These are phyloP conservation scores for Umbellularia californica DNA, from an alignment of 164 flowering plant genomes.

Conservation along the genomic window DNA sequence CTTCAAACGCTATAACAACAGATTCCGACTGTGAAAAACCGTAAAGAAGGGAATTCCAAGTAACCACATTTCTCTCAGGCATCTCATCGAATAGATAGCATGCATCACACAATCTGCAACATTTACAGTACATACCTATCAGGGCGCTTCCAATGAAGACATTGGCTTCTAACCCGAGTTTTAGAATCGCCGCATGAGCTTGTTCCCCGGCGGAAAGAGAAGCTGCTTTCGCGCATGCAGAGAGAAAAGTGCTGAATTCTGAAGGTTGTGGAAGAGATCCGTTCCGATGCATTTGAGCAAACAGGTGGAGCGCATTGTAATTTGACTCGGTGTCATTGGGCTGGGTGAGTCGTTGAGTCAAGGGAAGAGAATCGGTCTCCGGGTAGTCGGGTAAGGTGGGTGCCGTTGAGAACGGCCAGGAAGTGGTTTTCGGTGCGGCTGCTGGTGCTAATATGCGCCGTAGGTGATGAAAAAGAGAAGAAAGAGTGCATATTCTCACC, in stretches of 20 bases:
- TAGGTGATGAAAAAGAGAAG: neutral
- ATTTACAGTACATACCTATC: constrained; percentile 44
- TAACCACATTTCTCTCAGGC: constrained; percentile 31
- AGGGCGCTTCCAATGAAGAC: constrained; percentile 47
- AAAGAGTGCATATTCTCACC: neutral
- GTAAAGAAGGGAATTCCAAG: constrained; percentile 55
- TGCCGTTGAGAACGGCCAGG: neutral
- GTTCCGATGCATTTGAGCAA: neutral
- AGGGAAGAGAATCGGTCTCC: neutral
- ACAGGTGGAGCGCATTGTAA: neutral
- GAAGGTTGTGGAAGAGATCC: constrained; percentile 22
- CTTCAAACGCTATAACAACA: constrained; percentile 29
- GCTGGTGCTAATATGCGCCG: neutral
- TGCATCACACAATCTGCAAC: constrained; percentile 26
- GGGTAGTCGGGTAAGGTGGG: neutral
- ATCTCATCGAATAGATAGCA: constrained; percentile 30
- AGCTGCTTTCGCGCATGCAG: constrained; percentile 15
- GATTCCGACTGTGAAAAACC: constrained; percentile 27
- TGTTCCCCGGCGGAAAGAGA: constrained; percentile 35
- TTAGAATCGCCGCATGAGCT: constrained; percentile 49
- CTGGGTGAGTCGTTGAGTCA: neutral
- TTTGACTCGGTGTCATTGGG: neutral
- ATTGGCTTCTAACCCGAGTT: constrained; percentile 20
- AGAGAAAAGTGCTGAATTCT: constrained; percentile 40
- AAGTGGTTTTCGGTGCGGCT: neutral